A percentile compares a stretch with the other conserved stretches of the same genome.
phyloP scores from a whole-genome alignment of 2,329 filamentous ascomycete genomes.

The Pestalotiopsis sp. region DNA sequence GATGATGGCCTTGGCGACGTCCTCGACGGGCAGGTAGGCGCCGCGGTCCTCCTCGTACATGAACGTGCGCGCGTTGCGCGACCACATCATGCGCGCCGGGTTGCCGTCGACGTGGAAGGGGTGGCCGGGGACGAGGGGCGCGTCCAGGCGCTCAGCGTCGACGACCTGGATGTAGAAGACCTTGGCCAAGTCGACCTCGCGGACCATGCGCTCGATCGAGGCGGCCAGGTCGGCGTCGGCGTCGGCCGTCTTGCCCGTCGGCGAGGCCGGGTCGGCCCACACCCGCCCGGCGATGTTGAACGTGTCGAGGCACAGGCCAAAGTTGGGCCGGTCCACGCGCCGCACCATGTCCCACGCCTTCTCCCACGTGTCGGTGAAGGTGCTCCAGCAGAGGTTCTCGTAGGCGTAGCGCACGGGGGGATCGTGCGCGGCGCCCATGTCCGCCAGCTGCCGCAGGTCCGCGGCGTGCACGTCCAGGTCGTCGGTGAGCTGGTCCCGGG shows the following conservation, averaged over 20 bases:
- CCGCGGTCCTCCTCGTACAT: constrained; percentile 66
- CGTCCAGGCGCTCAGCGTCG: constrained; percentile 66
- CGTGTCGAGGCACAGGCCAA: constrained; percentile 76
- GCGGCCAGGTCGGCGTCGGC: constrained; percentile 57
- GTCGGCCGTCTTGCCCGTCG: constrained; percentile 52
- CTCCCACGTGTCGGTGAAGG: constrained; percentile 72
- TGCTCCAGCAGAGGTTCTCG: constrained; percentile 75
- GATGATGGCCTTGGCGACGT: constrained; percentile 64
- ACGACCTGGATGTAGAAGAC: constrained; percentile 79
- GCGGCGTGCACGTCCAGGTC: constrained; percentile 57
- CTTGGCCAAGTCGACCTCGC: constrained; percentile 61
- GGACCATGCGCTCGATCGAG: constrained; percentile 57
- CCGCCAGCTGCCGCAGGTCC: constrained; percentile 67
- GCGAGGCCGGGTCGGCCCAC: constrained; percentile 67
- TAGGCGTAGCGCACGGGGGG: constrained; percentile 70
- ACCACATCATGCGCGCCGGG: constrained; percentile 75
- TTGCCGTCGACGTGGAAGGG: constrained; percentile 60
- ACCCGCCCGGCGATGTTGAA: constrained; percentile 76
- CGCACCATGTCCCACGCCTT: constrained; percentile 68
- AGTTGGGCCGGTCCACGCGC: constrained; percentile 68
- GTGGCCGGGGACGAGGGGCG: constrained; percentile 61
- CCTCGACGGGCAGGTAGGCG: constrained; percentile 68
- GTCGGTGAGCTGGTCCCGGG: constrained; percentile 43
- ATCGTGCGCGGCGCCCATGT: constrained; percentile 61
- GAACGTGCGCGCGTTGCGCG: constrained; percentile 73